Conservation (phyloP, 768 basidiomycete species). For the Strobilomyces confusus region DNA sequence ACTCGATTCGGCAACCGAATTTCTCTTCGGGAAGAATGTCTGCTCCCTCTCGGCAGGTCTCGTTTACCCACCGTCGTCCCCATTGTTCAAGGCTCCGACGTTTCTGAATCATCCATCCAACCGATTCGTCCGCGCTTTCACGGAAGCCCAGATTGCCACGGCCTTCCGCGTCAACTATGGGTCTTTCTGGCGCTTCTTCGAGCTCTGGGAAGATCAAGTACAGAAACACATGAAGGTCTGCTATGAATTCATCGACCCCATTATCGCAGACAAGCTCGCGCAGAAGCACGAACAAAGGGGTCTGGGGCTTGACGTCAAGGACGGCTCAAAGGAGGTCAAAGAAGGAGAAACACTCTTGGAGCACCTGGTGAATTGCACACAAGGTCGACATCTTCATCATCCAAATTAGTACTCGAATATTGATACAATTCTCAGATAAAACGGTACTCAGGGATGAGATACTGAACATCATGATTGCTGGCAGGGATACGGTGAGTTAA, state of each 20-base stretch:
- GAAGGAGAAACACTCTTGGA: conserved; percentile 43
- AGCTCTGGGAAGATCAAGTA: conserved; percentile 42
- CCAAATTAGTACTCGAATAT: not conserved
- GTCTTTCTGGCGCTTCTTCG: conserved; percentile 40
- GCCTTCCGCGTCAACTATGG: conserved; percentile 36
- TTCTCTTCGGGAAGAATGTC: conserved; percentile 46
- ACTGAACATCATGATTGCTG: conserved; percentile 29
- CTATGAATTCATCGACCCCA: no score
- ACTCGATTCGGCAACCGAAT: no score
- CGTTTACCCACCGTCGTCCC: conserved; percentile 26
- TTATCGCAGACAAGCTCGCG: no score
- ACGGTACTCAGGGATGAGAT: conserved; percentile 23
- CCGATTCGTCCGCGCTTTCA: conserved; percentile 39
- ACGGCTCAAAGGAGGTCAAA: conserved; percentile 28
- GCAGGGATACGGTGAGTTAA: conserved; percentile 40
- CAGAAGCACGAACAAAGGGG: no score
- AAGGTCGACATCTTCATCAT: conserved; percentile 38
- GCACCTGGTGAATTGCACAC: no score
- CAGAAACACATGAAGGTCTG: conserved; percentile 37
- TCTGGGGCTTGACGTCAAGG: no score
- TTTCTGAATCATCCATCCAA: conserved; percentile 31
- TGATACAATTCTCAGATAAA: conserved; percentile 14
- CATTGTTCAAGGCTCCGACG: conserved; percentile 18
- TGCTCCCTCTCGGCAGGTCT: conserved; percentile 38
- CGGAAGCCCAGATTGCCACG: conserved; percentile 32